A percentile compares a stretch with the other conserved stretches of the same genome.
Conservation (phyloP, 345 rosid genomes). For the Melastoma malabathricum region DNA sequence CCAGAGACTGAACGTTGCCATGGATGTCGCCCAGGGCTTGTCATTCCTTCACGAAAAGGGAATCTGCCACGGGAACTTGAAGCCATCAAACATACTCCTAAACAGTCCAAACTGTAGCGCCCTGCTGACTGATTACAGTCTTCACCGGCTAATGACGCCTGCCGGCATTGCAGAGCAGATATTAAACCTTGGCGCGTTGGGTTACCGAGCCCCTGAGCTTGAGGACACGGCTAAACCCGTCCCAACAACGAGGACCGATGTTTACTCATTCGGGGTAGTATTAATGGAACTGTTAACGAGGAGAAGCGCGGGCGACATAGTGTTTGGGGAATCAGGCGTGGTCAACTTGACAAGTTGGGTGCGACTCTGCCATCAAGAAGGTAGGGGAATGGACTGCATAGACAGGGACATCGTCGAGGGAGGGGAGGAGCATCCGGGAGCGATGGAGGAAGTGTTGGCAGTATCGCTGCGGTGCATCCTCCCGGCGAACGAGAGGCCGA, state of each 20-base stretch:
- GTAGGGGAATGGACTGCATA: conserved; percentile 76
- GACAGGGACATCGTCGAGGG: conserved; percentile 66
- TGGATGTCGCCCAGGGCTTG: conserved; percentile 65
- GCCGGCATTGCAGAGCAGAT: conserved; percentile 82
- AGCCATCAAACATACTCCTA: conserved; percentile 73
- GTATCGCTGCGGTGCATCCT: conserved; percentile 71
- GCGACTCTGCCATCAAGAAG: conserved; percentile 69
- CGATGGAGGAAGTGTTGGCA: conserved; percentile 81
- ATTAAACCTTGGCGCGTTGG: conserved; percentile 80
- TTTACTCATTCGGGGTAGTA: conserved; percentile 72
- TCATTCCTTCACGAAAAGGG: conserved; percentile 75
- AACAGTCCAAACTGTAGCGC: conserved; percentile 34
- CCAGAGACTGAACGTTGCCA: conserved; percentile 69
- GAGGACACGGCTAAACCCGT: conserved; percentile 46
- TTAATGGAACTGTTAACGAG: conserved; percentile 81
- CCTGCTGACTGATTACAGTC: conserved; percentile 60
- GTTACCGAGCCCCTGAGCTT: conserved; percentile 86
- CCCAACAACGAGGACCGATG: conserved; percentile 68
- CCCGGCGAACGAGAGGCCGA: conserved; percentile 83
- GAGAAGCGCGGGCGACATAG: conserved; percentile 86
- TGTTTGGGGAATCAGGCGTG: conserved; percentile 89
- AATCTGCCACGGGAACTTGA: conserved; percentile 73
- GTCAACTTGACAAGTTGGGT: conserved; percentile 93
- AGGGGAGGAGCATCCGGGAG: conserved; percentile 66
- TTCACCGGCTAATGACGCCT: conserved; percentile 77